Conservation (phyloP, 2,329 filamentous ascomycete genomes). For the Ilyonectria sp. region DNA sequence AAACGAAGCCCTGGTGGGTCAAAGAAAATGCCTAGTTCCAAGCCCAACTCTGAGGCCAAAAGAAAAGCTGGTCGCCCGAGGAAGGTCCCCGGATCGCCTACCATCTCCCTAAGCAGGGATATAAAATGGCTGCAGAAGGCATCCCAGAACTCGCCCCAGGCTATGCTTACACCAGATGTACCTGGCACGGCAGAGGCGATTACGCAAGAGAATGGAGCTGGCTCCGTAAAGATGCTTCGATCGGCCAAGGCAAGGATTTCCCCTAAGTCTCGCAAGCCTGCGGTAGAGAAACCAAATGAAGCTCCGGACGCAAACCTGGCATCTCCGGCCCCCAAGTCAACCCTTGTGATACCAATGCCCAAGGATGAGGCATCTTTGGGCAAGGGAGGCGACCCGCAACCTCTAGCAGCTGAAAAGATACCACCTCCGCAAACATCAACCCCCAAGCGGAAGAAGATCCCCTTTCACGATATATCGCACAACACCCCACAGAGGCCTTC, state of each 20-base stretch:
- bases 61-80: not conserved
- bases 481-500: slow-evolving; percentile 6
- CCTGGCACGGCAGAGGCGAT: not conserved
- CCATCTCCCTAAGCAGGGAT: slow-evolving; percentile 16
- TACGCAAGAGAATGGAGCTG: not conserved
- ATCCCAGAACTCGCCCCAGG: slow-evolving; percentile 15
- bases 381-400: not conserved
- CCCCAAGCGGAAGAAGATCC: slow-evolving; percentile 25
- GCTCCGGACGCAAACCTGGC: not conserved
- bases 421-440: slow-evolving; percentile 8
- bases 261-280: not conserved
- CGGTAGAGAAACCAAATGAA: not conserved
- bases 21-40: slow-evolving; percentile 19
- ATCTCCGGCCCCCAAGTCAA: not conserved
- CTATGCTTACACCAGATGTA: not conserved
- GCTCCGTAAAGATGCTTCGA: not conserved
- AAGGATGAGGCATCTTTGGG: not conserved
- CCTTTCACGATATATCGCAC: not conserved
- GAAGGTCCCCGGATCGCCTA: not conserved
- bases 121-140: slow-evolving; percentile 39
- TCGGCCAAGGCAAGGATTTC: not conserved
- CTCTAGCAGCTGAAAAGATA: not conserved
- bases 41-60: not conserved
- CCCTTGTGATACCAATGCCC: slow-evolving; percentile 1
- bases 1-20: slow-evolving; percentile 26